Evolutionary conservation across 148 eudicot species (phyloP), one percentile per base, ranked within the genome.

Genomic region (Camellia granthamiana): DNA sequence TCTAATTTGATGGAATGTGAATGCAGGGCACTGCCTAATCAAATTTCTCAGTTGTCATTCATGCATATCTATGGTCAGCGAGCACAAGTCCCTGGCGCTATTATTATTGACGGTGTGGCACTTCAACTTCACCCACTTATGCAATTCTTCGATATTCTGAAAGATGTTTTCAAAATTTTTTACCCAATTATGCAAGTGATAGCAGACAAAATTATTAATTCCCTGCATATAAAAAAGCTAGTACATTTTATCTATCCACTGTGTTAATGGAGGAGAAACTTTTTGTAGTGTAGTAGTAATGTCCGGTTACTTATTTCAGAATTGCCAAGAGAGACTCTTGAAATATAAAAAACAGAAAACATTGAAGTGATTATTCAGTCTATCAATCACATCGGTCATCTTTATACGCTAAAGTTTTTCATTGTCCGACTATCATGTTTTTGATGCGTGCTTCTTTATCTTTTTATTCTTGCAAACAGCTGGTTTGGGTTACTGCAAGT

Each of bases 401-500:
- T 30, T 12, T 55, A 8, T 55, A 9, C 16, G 11, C 59, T 8
- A 10, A 55, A 2, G 59, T 55, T 55, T 55, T 55, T 46, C 49
- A 13, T 51, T 18, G 21, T 21, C 2, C 0, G 38, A 13, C 38
- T 58, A 72, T 51, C 42, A 19, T 72, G 11, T 55, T 55, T 55
- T 8, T 3, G 11, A 15, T 47, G 38, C 0, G 14, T 73, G n/a
- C 65, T 23, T 2, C 6, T 7, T 61, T 62, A 15, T 7, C 16
- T 14, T 78, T 64, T 68, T 18, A 19, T 87, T 59, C 64, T 69
- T 63, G 68, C 62, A 13, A 77, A 42, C 68, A 94, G 98, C 95
- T 86, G 98, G 98, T 68, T 90, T 97, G 11, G 98, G 98, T 44
- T 94, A 94, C 87, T 92, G 97, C 89, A 94, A 94, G 84, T 94